These are phyloP conservation scores for Silene latifolia DNA, from an alignment of 148 eudicot genomes.

Conservation along the genomic window DNA sequence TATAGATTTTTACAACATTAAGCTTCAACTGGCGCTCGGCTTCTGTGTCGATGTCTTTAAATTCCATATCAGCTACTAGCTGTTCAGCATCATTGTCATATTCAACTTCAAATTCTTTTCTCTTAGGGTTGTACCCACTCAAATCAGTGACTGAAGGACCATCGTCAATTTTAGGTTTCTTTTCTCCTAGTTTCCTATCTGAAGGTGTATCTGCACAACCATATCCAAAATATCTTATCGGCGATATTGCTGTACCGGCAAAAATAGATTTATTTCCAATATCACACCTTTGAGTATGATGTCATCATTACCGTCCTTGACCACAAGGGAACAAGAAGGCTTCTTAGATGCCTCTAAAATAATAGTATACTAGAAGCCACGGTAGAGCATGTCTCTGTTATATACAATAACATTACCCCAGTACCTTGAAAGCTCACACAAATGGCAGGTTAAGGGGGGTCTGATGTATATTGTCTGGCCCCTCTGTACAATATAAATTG, in stretches of 20 bases:
- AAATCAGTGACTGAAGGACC: constrained; percentile 56
- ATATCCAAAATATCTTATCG: constrained; percentile 3
- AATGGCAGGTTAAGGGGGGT: too few species aligned
- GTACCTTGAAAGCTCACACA: too few species aligned
- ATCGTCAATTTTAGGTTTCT: constrained; percentile 72
- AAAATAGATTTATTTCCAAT: constrained; percentile 6
- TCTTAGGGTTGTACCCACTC: constrained; percentile 77
- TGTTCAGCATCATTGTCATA: constrained; percentile 98
- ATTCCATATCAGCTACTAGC: constrained; percentile 87
- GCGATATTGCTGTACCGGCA: background rate
- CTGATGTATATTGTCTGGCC: too few species aligned
- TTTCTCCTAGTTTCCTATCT: constrained; percentile 88
- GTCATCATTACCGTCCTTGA: constrained; percentile 45
- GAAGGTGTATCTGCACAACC: constrained; percentile 39
- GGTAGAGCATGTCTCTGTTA: constrained; percentile 41
- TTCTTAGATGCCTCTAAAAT: constrained; percentile 36
- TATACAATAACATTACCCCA: background rate
- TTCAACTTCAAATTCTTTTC: constrained; percentile 86
- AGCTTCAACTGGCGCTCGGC: constrained; percentile 77
- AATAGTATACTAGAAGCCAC: constrained; percentile 35
- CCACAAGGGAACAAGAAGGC: constrained; percentile 26
- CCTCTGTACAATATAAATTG: too few species aligned
- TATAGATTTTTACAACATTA: constrained; percentile 63
- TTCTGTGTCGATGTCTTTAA: constrained; percentile 74
- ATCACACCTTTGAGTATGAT: constrained; percentile 70